Conservation (phyloP, 805 yeast species). For the Cyberlindnera galapagoensis region DNA sequence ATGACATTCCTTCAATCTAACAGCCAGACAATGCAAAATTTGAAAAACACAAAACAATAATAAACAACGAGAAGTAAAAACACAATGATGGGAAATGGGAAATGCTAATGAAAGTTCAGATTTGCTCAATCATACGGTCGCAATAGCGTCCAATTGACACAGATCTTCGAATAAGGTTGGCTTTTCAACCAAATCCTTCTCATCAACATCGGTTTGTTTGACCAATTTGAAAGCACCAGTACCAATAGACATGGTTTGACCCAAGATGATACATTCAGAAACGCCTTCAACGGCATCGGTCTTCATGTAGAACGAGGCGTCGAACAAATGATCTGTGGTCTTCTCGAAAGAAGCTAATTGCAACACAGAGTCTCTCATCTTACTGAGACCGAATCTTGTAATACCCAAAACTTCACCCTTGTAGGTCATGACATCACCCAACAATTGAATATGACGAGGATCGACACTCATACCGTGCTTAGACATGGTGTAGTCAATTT, state of each 20-base stretch:
- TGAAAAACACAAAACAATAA: no score
- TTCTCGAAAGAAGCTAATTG: constrained; percentile 97
- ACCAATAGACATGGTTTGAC: constrained; percentile 96
- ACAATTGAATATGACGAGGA: constrained; percentile 95
- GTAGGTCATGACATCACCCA: constrained; percentile 98
- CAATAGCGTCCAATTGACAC: constrained; percentile 14
- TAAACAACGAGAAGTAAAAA: no score
- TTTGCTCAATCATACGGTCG: no score
- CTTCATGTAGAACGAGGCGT: constrained; percentile 97
- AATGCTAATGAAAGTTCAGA: no score
- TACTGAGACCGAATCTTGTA: constrained; percentile 94
- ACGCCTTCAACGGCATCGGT: constrained; percentile 95
- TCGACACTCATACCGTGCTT: constrained; percentile 99
- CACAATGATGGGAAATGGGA: no score
- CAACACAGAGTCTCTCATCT: constrained; percentile 96
- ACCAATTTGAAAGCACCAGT: constrained; percentile 93
- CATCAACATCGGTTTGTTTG: constrained; percentile 43
- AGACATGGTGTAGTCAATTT: constrained; percentile 96
- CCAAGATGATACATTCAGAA: constrained; percentile 92
- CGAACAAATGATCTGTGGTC: constrained; percentile 96
- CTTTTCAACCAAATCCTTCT: constrained; percentile 37
- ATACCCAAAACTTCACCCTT: constrained; percentile 98
- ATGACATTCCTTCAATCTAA: no score
- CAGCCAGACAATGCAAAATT: no score
- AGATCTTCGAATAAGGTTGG: constrained; percentile 41